Evolutionary conservation across 768 basidiomycete genomes (phyloP), one percentile per base, ranked within the genome.

Genomic region (Chalciporus piperatus): DNA sequence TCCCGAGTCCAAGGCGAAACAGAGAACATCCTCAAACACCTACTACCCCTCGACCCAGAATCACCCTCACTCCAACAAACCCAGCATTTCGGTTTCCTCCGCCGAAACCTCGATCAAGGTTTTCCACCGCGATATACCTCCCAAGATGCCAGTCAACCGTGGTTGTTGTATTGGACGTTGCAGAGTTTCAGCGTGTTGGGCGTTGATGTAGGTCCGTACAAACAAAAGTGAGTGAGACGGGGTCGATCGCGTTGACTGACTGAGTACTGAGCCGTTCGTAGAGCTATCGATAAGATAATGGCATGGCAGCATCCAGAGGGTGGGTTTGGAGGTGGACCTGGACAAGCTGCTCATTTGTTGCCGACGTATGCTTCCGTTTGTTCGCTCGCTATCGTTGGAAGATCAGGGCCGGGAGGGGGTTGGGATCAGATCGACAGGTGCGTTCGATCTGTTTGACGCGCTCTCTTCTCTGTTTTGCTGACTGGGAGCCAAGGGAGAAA

Each of bases 61-160:
- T 50, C 47, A 35, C 59, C 50, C 17, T 72, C 67, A 3, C 73
- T 95, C 4, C 74, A 88, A 37, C 81, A 78, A 61, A 77, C 79
- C 39, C 66, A 74, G 2, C 94, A 97, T 65, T 72, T 93, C 57
- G 81, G 87, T 54, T 96, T 82, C 62, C 80, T 96, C 20, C 75
- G 83, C 2, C 76, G 84, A 22, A 81, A 85, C 55, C 76, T 92
- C 47, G 63, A 84, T 8, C 88, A 92, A 63, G 84, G 91, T 2
- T 88, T 98, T 40, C 92, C 94, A 0, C 73, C 76, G 11, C 76
- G 84, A 49, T 98, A 92, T 65, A 77, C 75, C 17, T 84, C 83
- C 41, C 88, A 98, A 61, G 97, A 98, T 65, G 95, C 96, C 0
- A 94, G 91, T 58, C 87, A 96, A 60, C 89, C 97, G 0, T 98